Conservation (phyloP, 129 eudicot genomes). For the Helichrysum umbraculigerum region DNA sequence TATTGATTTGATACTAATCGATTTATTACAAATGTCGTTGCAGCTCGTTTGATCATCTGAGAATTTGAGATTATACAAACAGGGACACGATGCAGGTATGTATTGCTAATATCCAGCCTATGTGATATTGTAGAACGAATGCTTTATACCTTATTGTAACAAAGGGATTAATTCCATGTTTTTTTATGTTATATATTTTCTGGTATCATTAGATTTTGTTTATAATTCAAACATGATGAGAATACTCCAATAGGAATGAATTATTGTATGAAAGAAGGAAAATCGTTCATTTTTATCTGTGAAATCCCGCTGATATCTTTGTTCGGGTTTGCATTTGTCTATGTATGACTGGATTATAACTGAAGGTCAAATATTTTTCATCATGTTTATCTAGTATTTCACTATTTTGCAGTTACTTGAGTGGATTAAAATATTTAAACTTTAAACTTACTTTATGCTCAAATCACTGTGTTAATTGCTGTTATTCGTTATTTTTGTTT, state of each 20-base stretch:
- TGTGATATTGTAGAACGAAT: neutral
- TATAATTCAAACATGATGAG: neutral
- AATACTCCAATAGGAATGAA: neutral
- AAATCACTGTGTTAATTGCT: neutral
- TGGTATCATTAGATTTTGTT: neutral
- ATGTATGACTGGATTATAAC: neutral
- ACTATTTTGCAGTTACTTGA: neutral
- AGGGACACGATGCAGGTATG: conserved; percentile 36
- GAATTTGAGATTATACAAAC: conserved; percentile 11
- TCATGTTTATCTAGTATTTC: neutral
- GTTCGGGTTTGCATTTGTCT: neutral
- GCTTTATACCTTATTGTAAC: neutral
- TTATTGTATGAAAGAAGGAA: neutral
- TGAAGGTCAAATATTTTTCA: neutral
- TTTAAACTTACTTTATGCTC: neutral
- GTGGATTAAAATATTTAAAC: neutral
- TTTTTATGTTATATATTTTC: neutral
- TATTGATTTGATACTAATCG: conserved; percentile 16
- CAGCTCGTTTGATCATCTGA: conserved; percentile 21
- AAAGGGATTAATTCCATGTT: neutral
- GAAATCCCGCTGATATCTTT: neutral
- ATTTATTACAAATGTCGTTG: conserved; percentile 5
- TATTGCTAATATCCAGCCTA: neutral
- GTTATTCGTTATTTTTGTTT: neutral
- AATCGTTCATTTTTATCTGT: neutral